These are phyloP conservation scores for Salix koriyanagi DNA, from an alignment of 345 rosid species.

Conservation along the genomic window DNA sequence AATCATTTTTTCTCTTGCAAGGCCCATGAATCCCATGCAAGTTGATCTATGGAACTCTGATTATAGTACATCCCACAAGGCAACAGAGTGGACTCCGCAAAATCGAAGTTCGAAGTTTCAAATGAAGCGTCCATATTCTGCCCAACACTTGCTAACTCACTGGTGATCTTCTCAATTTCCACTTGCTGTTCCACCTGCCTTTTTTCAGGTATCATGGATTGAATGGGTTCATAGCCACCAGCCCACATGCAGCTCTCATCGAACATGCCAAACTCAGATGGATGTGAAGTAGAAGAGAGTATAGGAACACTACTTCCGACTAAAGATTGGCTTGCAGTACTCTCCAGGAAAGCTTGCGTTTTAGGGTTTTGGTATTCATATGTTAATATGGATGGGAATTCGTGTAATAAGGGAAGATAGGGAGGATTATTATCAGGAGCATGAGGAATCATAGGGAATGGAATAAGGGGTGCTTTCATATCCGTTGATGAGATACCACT, in stretches of 20 bases:
- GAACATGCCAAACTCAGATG: conserved; percentile 17
- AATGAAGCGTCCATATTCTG: conserved; percentile 16
- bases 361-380: conserved; percentile 27
- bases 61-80: conserved; percentile 36
- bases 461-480: conserved; percentile 15
- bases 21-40: conserved; percentile 37
- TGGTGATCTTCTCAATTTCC: not conserved
- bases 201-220: conserved; percentile 2
- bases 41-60: conserved; percentile 29
- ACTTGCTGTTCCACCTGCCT: not conserved
- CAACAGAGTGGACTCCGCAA: conserved; percentile 26
- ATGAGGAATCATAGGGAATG: conserved; percentile 9
- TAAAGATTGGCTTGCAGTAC: conserved; percentile 1
- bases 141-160: not conserved
- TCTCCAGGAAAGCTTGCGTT: conserved; percentile 7
- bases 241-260: conserved; percentile 31
- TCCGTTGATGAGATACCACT: conserved; percentile 3
- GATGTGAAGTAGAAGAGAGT: conserved; percentile 1
- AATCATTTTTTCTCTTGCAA: conserved; percentile 1
- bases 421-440: not conserved
- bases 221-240: conserved; percentile 8
- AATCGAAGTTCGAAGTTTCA: conserved; percentile 29
- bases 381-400: not conserved
- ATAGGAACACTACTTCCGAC: not conserved
- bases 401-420: not conserved